Evolutionary conservation across 345 rosid genomes (phyloP).

Genomic region (Citrus hindsii): DNA sequence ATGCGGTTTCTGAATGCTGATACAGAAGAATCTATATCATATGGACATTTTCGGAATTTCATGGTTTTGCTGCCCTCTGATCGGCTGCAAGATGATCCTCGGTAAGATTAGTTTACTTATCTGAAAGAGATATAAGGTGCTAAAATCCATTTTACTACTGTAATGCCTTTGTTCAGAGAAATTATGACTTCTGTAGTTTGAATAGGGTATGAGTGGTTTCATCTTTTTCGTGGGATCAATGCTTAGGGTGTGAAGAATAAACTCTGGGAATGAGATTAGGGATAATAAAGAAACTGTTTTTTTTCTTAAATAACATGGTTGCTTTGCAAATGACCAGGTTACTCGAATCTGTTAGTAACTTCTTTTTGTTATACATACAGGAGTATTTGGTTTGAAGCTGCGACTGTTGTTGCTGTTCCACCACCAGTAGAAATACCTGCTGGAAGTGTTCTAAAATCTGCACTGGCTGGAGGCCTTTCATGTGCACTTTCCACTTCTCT

Average conservation of each 20-base stretch:
- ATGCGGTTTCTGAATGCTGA: conserved; percentile 90
- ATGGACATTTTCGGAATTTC: conserved; percentile 95
- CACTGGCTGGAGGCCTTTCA: conserved; percentile 96
- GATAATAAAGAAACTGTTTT: background rate
- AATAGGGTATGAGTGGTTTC: background rate
- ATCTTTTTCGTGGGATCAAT: background rate
- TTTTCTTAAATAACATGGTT: background rate
- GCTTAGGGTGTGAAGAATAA: background rate
- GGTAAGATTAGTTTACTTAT: conserved; percentile 43
- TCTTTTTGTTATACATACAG: conserved; percentile 34
- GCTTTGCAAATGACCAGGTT: background rate
- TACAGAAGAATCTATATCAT: conserved; percentile 87
- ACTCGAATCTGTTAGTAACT: conserved; percentile 9
- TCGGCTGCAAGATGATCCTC: conserved; percentile 91
- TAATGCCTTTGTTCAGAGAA: background rate
- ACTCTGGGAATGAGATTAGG: background rate
- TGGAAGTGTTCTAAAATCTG: conserved; percentile 89
- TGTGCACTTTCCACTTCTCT: conserved; percentile 85
- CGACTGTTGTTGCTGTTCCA: conserved; percentile 94
- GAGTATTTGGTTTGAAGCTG: conserved; percentile 97
- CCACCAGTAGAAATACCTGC: conserved; percentile 87
- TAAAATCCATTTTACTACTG: background rate
- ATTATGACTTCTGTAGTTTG: conserved; percentile 1
- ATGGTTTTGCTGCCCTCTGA: conserved; percentile 96
- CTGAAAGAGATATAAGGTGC: background rate